A percentile compares a stretch with the other conserved stretches of the same genome.
Conservation (phyloP, 306 rosid genomes). For the Citrullus colocynthis region DNA sequence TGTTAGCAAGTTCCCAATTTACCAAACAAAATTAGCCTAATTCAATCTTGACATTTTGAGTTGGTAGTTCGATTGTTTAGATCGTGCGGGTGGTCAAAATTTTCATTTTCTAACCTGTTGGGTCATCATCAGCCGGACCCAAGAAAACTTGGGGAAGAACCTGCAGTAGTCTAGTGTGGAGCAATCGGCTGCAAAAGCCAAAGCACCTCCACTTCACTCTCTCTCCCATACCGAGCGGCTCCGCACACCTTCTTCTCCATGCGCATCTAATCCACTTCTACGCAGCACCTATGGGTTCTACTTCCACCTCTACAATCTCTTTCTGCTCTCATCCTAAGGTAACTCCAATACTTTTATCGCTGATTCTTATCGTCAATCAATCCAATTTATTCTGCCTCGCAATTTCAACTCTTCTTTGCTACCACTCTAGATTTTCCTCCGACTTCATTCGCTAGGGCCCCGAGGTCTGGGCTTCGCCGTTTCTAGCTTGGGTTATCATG, state of each 20-base stretch:
- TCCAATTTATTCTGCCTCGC: neutral
- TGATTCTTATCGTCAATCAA: neutral
- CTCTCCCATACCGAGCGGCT: neutral
- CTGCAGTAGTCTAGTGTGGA: neutral
- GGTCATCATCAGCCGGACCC: too few relatives aligned
- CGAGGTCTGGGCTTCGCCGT: constrained; percentile 8
- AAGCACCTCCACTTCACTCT: neutral
- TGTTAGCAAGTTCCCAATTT: too few relatives aligned
- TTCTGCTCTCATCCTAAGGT: constrained; percentile 48
- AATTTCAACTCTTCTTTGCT: neutral
- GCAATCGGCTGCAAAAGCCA: neutral
- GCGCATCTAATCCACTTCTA: neutral
- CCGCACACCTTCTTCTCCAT: neutral
- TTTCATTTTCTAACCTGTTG: too few relatives aligned
- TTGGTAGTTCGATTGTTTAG: too few relatives aligned
- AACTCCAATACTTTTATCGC: neutral
- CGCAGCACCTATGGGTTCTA: constrained; percentile 32
- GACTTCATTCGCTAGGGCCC: constrained; percentile 17
- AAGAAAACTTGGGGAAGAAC: neutral
- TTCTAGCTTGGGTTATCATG: constrained; percentile 12
- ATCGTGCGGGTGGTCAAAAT: too few relatives aligned
- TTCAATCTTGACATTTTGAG: too few relatives aligned
- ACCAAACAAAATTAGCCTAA: too few relatives aligned
- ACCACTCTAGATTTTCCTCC: constrained; percentile 11
- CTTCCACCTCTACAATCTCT: constrained; percentile 51